Percentiles rank a stretch among this genome's conserved stretches.
Evolutionary conservation across 2,329 filamentous ascomycete genomes (phyloP).

Genomic region (Berkeleyomyces rouxiae): DNA sequence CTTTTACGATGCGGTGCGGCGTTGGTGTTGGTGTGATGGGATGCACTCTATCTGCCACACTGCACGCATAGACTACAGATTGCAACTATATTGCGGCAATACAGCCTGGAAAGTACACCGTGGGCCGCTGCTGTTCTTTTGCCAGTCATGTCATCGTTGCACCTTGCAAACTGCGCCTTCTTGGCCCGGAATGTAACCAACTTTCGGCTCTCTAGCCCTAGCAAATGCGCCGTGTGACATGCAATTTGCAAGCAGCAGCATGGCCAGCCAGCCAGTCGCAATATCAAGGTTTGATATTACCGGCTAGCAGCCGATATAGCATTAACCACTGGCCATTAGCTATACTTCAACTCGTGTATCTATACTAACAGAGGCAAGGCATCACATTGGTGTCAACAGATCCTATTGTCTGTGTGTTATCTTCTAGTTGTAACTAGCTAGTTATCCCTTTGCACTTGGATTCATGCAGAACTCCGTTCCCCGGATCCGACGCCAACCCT

Average conservation of each 20-base stretch:
- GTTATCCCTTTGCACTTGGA: neutral
- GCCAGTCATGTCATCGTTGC: too few relatives aligned
- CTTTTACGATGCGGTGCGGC: neutral
- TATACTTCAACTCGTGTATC: too few relatives aligned
- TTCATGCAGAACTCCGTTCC: neutral
- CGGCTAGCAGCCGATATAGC: neutral
- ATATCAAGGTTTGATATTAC: neutral
- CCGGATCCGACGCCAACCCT: neutral
- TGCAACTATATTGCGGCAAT: too few relatives aligned
- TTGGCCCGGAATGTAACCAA: neutral
- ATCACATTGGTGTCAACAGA: too few relatives aligned
- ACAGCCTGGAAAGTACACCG: too few relatives aligned
- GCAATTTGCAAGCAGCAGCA: neutral
- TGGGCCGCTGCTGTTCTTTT: too few relatives aligned
- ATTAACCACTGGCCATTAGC: neutral
- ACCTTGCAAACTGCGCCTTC: neutral
- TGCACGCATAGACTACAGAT: neutral
- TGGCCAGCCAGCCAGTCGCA: neutral
- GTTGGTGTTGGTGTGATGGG: neutral
- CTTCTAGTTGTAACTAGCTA: neutral
- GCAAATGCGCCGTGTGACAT: neutral
- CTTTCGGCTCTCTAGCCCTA: neutral
- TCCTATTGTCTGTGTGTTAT: too few relatives aligned
- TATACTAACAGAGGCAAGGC: too few relatives aligned
- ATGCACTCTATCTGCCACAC: neutral